Conservation (phyloP, 305 asterid species). For the Plantago coronopus region DNA sequence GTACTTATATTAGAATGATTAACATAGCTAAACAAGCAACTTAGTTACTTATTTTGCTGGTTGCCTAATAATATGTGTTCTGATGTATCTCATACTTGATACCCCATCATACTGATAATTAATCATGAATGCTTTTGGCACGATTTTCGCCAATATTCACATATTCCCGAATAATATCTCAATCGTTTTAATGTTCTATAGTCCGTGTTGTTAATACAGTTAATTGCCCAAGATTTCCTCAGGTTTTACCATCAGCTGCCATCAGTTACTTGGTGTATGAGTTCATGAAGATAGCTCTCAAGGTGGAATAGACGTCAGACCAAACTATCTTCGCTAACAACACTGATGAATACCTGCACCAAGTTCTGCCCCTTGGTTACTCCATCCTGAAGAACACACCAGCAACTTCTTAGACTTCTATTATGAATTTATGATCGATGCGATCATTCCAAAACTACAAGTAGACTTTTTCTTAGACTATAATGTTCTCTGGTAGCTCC, state of each 20-base stretch:
- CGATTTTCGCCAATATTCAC: not conserved
- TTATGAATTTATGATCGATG: too few relatives aligned
- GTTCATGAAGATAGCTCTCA: constrained; percentile 80
- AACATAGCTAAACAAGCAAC: too few relatives aligned
- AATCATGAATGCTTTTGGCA: too few relatives aligned
- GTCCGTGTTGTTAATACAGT: not conserved
- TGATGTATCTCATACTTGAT: not conserved
- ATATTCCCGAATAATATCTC: not conserved
- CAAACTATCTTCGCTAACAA: not conserved
- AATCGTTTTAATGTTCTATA: not conserved
- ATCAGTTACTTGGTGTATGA: constrained; percentile 81
- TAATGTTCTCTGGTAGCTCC: too few relatives aligned
- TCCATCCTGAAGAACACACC: too few relatives aligned
- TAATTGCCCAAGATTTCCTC: constrained; percentile 13
- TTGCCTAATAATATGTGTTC: too few relatives aligned
- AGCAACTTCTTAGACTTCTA: too few relatives aligned
- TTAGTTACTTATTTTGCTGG: too few relatives aligned
- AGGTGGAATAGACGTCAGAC: constrained; percentile 49
- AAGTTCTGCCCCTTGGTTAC: too few relatives aligned
- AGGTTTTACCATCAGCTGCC: constrained; percentile 92
- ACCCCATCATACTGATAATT: not conserved
- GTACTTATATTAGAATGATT: not conserved
- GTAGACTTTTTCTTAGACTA: too few relatives aligned
- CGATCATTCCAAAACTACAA: too few relatives aligned
- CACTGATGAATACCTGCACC: too few relatives aligned